Percentiles rank a stretch among this genome's conserved stretches.
Evolutionary conservation across 345 rosid species (phyloP).

Genomic region (Draba incana): DNA sequence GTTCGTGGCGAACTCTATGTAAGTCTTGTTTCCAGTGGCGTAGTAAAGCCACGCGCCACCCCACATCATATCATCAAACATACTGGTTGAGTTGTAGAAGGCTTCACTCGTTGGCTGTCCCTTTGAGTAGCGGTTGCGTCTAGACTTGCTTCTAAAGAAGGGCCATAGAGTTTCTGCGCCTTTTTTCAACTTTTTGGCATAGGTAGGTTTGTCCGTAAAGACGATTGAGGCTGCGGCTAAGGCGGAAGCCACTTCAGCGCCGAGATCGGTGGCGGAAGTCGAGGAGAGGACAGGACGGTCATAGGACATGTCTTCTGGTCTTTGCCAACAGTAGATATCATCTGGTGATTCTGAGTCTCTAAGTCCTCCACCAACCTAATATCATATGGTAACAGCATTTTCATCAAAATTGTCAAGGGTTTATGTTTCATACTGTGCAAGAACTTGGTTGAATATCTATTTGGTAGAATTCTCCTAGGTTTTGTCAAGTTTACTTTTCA

Average conservation of each 20-base stretch:
- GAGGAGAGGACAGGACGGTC: constrained; percentile 47
- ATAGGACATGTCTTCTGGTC: constrained; percentile 90
- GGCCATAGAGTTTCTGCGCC: constrained; percentile 64
- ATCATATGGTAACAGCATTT: constrained; percentile 8
- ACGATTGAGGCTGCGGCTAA: constrained; percentile 81
- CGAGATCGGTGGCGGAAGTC: constrained; percentile 64
- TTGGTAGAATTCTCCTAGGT: not conserved
- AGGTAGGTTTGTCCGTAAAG: constrained; percentile 54
- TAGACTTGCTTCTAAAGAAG: constrained; percentile 60
- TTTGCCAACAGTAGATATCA: constrained; percentile 77
- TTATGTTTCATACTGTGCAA: not conserved
- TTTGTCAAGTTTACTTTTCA: not conserved
- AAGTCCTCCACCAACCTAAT: constrained; percentile 67
- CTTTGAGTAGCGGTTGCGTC: constrained; percentile 48
- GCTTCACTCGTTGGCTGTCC: constrained; percentile 52
- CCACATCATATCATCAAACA: constrained; percentile 89
- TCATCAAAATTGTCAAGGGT: not conserved
- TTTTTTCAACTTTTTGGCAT: constrained; percentile 56
- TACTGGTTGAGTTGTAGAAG: constrained; percentile 74
- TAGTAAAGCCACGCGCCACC: constrained; percentile 80
- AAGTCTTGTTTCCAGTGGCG: constrained; percentile 75
- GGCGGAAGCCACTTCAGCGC: constrained; percentile 78
- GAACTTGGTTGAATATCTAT: not conserved
- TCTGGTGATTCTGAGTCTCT: constrained; percentile 63
- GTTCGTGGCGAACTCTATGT: constrained; percentile 60